Base-by-base conservation (phyloP, 169 alveolate genomes). In the Plasmodium chabaudi region DNA sequence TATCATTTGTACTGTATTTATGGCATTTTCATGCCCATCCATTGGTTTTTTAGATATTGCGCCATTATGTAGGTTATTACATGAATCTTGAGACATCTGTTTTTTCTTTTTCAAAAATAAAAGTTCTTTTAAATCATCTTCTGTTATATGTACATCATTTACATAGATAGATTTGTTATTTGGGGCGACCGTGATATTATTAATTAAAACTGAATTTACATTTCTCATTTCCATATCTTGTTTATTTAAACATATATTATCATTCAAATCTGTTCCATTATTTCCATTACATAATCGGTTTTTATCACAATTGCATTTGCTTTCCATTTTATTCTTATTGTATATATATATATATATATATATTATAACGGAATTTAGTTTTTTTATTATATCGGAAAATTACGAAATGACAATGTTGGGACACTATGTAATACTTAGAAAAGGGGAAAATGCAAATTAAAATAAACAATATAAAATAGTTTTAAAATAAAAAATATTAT, bases 141-240 rank as follows among this genome's bases (percentile, higher is more conserved):
- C 88, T 19, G 88, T 77, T 34, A 77, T 77, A 3, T 17, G 23
- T 17, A 64, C 74, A 77, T 77, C 88, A 15, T 46, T 12, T 51
- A 77, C 15, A 44, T 77, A 63, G 7, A 77, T 15, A 9, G 59
- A 63, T 21, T 77, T 77, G 12, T 68, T 77, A 5, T 47, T 51
- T 56, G 64, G 63, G 65, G 63, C 88, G 51, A 77, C 15, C 47
- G 57, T 77, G 2, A 77, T 68, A 51, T 64, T 63, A 13, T 77
- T 75, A 55, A 77, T 61, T 51, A 77, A 23, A 57, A 42, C 27
- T n/a, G 49, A 57, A 72, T 72, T 47, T 25, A 19, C 25, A 34
- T 57, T 12, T 47, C 44, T 9, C 13, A 13, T 63, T 49, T 19
- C 23, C 51, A 17, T 23, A 65, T 44, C 19, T 39, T 65, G 7